Percentiles rank a stretch among this genome's conserved stretches.
Evolutionary conservation across 2,329 filamentous ascomycete species (phyloP).

Genomic region (Penicillium sp.): DNA sequence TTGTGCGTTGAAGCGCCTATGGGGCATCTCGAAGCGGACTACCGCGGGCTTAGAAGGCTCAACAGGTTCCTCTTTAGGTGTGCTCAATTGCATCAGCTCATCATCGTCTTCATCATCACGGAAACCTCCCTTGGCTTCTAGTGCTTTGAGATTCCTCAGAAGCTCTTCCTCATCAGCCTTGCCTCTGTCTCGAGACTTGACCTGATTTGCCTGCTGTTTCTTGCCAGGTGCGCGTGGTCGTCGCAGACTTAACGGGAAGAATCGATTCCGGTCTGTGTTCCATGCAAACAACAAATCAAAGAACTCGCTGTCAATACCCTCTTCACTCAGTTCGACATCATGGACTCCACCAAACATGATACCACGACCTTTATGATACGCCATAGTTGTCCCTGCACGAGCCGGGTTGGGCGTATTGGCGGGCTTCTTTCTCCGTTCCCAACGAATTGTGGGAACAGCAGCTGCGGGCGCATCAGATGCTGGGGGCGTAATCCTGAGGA

Average conservation of each 20-base stretch:
- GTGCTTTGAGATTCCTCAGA: constrained; percentile 77
- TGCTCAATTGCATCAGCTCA: constrained; percentile 36
- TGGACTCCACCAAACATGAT: constrained; percentile 94
- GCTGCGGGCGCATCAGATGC: constrained; percentile 65
- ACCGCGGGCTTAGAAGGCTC: constrained; percentile 60
- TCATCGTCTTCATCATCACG: constrained; percentile 49
- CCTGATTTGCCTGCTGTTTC: constrained; percentile 50
- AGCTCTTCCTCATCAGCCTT: constrained; percentile 93
- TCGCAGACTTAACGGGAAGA: constrained; percentile 79
- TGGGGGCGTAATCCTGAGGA: constrained; percentile 76
- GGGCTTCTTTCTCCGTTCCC: constrained; percentile 91
- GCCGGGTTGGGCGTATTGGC: constrained; percentile 82
- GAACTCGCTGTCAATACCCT: constrained; percentile 96
- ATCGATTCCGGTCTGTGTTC: constrained; percentile 93
- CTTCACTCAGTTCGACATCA: constrained; percentile 86
- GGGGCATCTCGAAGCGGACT: constrained; percentile 79
- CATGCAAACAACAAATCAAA: constrained; percentile 90
- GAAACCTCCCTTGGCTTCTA: constrained; percentile 73
- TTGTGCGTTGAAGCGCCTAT: constrained; percentile 87
- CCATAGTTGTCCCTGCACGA: constrained; percentile 89
- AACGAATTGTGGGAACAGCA: constrained; percentile 72
- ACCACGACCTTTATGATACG: constrained; percentile 87
- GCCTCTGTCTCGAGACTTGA: constrained; percentile 64
- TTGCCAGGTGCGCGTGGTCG: constrained; percentile 70
- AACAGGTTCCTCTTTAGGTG: constrained; percentile 53